These are phyloP conservation scores for Plasmopara viticola DNA, from an alignment of 352 stramenopile species.

Conservation along the genomic window DNA sequence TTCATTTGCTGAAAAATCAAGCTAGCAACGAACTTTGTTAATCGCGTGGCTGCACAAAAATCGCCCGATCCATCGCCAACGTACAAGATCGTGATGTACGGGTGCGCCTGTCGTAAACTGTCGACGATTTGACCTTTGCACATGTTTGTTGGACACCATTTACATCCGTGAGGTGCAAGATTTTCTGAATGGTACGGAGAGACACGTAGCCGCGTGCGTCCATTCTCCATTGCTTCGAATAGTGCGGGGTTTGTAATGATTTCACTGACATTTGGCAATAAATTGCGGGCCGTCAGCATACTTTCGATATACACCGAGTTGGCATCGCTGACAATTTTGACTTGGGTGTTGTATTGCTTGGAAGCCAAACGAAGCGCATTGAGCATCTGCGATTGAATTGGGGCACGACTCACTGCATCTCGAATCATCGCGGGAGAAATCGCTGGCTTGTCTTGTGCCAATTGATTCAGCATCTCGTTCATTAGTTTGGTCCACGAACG, in stretches of 20 bases:
- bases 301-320: slow-evolving; percentile 78
- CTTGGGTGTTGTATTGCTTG: slow-evolving; percentile 28
- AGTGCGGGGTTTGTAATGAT: slow-evolving; percentile 51
- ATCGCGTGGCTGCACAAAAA: slow-evolving; percentile 51
- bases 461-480: slow-evolving; percentile 49
- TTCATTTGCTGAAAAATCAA: slow-evolving; percentile 1
- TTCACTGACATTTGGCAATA: slow-evolving; percentile 32
- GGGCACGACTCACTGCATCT: slow-evolving; percentile 39
- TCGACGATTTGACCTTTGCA: slow-evolving; percentile 75
- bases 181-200: slow-evolving; percentile 42
- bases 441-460: slow-evolving; percentile 34
- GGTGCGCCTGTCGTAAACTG: slow-evolving; percentile 24
- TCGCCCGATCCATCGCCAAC: slow-evolving; percentile 66
- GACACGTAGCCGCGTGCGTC: slow-evolving; percentile 35
- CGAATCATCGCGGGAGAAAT: slow-evolving; percentile 33
- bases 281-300: slow-evolving; percentile 44
- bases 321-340: slow-evolving; percentile 74
- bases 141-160: slow-evolving; percentile 67
- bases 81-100: slow-evolving; percentile 53
- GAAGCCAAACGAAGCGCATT: slow-evolving; percentile 50
- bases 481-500: slow-evolving; percentile 61
- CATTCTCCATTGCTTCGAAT: slow-evolving; percentile 25
- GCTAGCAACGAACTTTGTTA: slow-evolving; percentile 38
- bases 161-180: slow-evolving; percentile 41
- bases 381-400: slow-evolving; percentile 60